Conservation (phyloP, 225 moss, liverwort and hornwort species). For the Straminergon stramineum region DNA sequence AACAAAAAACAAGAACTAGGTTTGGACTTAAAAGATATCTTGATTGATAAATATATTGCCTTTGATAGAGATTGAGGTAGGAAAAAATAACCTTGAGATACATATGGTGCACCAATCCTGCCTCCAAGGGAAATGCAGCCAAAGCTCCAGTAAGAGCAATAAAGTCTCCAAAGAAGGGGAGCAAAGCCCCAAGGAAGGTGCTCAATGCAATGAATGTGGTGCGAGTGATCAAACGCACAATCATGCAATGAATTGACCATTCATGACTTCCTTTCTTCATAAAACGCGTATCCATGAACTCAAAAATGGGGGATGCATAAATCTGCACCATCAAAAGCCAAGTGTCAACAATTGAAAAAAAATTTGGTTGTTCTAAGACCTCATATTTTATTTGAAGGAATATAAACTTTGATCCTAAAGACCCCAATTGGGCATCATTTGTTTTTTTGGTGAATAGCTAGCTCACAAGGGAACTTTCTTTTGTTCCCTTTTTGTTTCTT, state of each 20-base stretch:
- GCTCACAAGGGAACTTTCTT: not conserved
- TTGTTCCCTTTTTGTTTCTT: not conserved
- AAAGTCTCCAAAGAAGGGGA: slow-evolving; percentile 47
- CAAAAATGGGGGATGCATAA: slow-evolving; percentile 28
- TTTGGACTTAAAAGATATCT: not conserved
- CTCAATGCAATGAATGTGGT: slow-evolving; percentile 7
- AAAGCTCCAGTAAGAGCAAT: slow-evolving; percentile 34
- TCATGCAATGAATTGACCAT: slow-evolving; percentile 13
- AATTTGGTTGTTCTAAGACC: not conserved
- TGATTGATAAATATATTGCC: not conserved
- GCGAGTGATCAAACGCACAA: slow-evolving; percentile 26
- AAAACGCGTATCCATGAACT: slow-evolving; percentile 38
- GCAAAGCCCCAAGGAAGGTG: slow-evolving; percentile 32
- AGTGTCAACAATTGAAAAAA: not conserved
- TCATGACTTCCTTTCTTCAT: not conserved
- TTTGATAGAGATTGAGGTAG: not conserved
- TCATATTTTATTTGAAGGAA: not conserved
- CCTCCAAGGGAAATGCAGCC: slow-evolving; percentile 23
- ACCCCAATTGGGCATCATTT: not conserved
- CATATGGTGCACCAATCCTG: slow-evolving; percentile 37
- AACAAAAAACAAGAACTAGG: fast-evolving
- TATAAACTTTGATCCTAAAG: not conserved
- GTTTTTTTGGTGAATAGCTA: not conserved
- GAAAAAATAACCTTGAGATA: slow-evolving; percentile 24
- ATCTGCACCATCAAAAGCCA: not conserved